Conservation (phyloP, 2,329 filamentous ascomycete species). For the Penicillium hordei region DNA sequence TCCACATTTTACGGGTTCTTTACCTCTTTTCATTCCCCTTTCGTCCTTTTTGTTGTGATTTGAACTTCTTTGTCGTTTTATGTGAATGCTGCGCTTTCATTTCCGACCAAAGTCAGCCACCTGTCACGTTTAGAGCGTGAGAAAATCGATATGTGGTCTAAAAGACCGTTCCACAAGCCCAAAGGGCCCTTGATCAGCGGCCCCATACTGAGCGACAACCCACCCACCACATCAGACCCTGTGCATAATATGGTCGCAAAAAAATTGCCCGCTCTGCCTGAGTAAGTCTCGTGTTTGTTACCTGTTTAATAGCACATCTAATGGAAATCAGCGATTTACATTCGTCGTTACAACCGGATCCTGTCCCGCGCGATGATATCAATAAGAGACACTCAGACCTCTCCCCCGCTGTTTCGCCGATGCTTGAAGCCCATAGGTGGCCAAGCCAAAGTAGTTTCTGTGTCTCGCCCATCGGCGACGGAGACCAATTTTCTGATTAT, state of each 20-base stretch:
- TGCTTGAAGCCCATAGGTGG: neutral
- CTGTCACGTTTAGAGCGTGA: neutral
- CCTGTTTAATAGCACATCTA: neutral
- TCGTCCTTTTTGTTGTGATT: neutral
- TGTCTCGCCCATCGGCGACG: slow-evolving; percentile 21
- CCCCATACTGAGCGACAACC: slow-evolving; percentile 48
- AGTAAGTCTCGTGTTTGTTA: slow-evolving; percentile 14
- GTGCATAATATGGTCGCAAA: slow-evolving; percentile 30
- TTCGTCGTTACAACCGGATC: slow-evolving; percentile 6
- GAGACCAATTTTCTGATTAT: slow-evolving; percentile 5
- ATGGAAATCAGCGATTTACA: slow-evolving; percentile 11
- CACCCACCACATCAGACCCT: slow-evolving; percentile 37
- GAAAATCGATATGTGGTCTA: slow-evolving; percentile 55
- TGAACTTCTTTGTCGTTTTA: neutral
- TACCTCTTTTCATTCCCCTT: neutral
- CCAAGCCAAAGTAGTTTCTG: slow-evolving; percentile 26
- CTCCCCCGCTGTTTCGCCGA: slow-evolving; percentile 19
- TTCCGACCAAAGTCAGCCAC: neutral
- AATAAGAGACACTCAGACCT: slow-evolving; percentile 14
- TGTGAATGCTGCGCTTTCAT: neutral
- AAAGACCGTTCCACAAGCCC: slow-evolving; percentile 46
- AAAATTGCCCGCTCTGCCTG: slow-evolving; percentile 31
- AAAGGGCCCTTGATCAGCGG: slow-evolving; percentile 48
- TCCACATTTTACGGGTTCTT: neutral
- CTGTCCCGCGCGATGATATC: neutral